Conservation (phyloP, 2,329 filamentous ascomycete species). For the Colletotrichum sojae region DNA sequence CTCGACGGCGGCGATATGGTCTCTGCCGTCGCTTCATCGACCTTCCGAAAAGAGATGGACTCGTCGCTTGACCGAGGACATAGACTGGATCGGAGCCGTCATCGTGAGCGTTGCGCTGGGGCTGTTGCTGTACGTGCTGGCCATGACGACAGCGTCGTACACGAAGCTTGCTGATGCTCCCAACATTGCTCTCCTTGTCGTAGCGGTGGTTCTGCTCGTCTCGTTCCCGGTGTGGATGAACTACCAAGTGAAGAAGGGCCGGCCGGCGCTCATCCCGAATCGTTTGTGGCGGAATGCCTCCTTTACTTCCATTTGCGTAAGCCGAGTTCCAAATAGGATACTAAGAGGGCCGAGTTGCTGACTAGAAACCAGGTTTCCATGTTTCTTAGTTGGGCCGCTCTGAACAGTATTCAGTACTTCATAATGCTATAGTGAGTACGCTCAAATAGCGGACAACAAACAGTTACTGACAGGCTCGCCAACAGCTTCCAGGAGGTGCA, state of each 20-base stretch:
- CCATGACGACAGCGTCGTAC: constrained; percentile 56
- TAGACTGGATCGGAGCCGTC: constrained; percentile 67
- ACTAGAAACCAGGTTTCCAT: constrained; percentile 52
- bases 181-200: constrained; percentile 60
- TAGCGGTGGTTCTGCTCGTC: constrained; percentile 59
- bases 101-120: constrained; percentile 62
- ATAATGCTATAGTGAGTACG: constrained; percentile 60
- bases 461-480: constrained; percentile 42
- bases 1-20: constrained; percentile 54
- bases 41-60: constrained; percentile 47
- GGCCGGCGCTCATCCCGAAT: constrained; percentile 73
- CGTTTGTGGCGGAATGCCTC: constrained; percentile 68
- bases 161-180: constrained; percentile 55
- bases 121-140: constrained; percentile 66
- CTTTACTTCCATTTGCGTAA: constrained; percentile 67
- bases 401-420: constrained; percentile 65
- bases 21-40: constrained; percentile 47
- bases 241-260: constrained; percentile 59
- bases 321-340: background rate
- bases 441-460: background rate
- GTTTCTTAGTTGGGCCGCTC: constrained; percentile 60
- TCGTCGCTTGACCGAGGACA: constrained; percentile 52
- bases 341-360: background rate
- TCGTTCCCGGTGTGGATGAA: constrained; percentile 70
- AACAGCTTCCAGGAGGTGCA: constrained; percentile 64